Conservation (phyloP, 129 eudicot species). For the Erigeron canadensis region DNA sequence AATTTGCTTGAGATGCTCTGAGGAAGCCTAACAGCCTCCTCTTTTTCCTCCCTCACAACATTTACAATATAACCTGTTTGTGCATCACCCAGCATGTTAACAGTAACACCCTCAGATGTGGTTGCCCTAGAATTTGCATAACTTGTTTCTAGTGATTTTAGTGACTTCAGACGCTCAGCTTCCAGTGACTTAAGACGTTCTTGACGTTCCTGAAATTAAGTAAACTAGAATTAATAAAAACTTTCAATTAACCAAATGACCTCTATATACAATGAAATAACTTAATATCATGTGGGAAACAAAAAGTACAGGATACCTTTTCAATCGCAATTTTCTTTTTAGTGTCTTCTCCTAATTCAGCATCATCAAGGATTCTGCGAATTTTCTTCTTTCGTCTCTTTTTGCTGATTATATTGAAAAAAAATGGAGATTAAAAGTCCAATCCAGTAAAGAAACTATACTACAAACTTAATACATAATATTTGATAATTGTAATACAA, state of each 20-base stretch:
- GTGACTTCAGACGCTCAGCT: conserved; percentile 56
- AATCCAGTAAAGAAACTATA: neutral
- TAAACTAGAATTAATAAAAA: neutral
- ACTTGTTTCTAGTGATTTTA: conserved; percentile 49
- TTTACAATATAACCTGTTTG: conserved; percentile 80
- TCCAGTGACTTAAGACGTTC: conserved; percentile 84
- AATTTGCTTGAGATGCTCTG: conserved; percentile 81
- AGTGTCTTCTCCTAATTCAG: conserved; percentile 98
- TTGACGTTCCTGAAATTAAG: conserved; percentile 75
- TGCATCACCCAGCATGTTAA: conserved; percentile 79
- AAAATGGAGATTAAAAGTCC: conserved; percentile 7
- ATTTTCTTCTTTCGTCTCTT: conserved; percentile 76
- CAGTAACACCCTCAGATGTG: conserved; percentile 53
- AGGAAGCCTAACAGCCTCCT: conserved; percentile 87
- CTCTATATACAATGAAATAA: neutral
- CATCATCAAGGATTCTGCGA: conserved; percentile 90
- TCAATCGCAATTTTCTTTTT: conserved; percentile 92
- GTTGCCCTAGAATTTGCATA: conserved; percentile 39
- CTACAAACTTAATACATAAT: conserved; percentile 2
- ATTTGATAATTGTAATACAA: neutral
- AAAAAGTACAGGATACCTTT: conserved; percentile 56
- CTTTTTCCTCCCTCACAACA: conserved; percentile 93
- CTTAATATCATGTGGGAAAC: neutral
- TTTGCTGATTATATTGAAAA: conserved; percentile 30
- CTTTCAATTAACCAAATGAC: neutral